These are phyloP conservation scores for Diplosphaera chodatii DNA, from an alignment of 139 green algal species.

Conservation along the genomic window DNA sequence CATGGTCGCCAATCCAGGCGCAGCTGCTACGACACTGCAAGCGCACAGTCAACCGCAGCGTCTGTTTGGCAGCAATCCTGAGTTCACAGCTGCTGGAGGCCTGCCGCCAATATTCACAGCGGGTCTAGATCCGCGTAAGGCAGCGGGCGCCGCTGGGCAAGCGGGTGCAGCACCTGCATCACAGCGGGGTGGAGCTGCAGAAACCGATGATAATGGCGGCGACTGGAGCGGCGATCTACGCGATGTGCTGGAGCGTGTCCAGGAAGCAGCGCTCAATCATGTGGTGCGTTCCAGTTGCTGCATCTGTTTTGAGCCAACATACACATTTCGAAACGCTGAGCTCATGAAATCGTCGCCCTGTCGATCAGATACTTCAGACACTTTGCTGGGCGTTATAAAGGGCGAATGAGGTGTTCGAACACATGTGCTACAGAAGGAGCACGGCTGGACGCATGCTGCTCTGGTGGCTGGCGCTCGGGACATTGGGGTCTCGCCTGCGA, in stretches of 20 bases:
- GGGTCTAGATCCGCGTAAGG: background rate
- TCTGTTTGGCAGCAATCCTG: background rate
- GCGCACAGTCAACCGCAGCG: too few relatives aligned
- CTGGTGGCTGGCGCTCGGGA: slow-evolving; percentile 38
- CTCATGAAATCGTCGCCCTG: too few relatives aligned
- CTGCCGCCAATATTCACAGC: background rate
- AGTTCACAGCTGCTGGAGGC: background rate
- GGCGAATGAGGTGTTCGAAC: too few relatives aligned
- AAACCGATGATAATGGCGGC: background rate
- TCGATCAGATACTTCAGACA: too few relatives aligned
- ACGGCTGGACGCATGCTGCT: slow-evolving; percentile 39
- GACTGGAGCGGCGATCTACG: background rate
- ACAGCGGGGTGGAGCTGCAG: background rate
- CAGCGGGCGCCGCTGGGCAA: too few relatives aligned
- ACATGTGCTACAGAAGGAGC: slow-evolving; percentile 16
- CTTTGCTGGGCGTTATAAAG: too few relatives aligned
- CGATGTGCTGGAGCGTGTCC: background rate
- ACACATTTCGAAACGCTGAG: too few relatives aligned
- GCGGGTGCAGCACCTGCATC: too few relatives aligned
- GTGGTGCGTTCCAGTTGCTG: slow-evolving; percentile 9
- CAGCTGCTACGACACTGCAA: too few relatives aligned
- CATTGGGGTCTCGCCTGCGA: slow-evolving; percentile 47
- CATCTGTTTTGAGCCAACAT: too few relatives aligned
- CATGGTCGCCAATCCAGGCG: too few relatives aligned
- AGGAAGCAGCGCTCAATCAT: slow-evolving; percentile 21